Conservation (phyloP, 495 filamentous ascomycete genomes). For the Lineolata rhizophorae region DNA sequence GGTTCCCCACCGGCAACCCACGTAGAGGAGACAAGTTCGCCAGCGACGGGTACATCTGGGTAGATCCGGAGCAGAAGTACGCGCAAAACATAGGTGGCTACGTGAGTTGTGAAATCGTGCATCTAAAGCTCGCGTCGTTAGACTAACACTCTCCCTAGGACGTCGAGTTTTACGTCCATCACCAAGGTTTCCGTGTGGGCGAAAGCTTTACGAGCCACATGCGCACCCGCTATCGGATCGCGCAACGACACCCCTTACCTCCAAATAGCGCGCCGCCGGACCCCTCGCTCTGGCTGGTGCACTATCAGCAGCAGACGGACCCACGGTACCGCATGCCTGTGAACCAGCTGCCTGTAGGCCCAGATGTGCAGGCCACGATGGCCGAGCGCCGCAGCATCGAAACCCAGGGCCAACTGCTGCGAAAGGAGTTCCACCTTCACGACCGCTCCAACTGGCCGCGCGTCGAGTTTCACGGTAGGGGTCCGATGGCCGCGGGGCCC, state of each 20-base stretch:
- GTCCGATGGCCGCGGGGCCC: neutral
- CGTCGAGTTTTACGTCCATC: too few species aligned
- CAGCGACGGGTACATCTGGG: conserved; percentile 85
- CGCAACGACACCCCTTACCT: conserved; percentile 30
- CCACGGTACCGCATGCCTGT: conserved; percentile 45
- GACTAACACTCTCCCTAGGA: too few species aligned
- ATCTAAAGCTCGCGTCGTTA: too few species aligned
- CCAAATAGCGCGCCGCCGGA: conserved; percentile 42
- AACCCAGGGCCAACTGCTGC: conserved; percentile 53
- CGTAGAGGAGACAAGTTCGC: conserved; percentile 38
- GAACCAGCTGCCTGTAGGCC: conserved; percentile 34
- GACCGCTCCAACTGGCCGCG: conserved; percentile 78
- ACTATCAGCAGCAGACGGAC: conserved; percentile 55
- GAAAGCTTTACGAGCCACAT: conserved; percentile 55
- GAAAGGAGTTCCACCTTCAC: conserved; percentile 84
- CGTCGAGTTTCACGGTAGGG: conserved; percentile 41
- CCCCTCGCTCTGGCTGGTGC: conserved; percentile 78
- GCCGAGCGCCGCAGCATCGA: conserved; percentile 46
- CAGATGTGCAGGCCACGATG: conserved; percentile 36
- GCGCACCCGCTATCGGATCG: conserved; percentile 66
- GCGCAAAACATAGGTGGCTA: conserved; percentile 52
- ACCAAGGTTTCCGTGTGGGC: neutral
- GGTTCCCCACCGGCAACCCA: conserved; percentile 53
- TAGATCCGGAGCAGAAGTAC: conserved; percentile 48
- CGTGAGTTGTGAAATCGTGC: conserved; percentile 42